Base-by-base conservation (phyloP, 805 yeast species). In the Starmerella sp. region DNA sequence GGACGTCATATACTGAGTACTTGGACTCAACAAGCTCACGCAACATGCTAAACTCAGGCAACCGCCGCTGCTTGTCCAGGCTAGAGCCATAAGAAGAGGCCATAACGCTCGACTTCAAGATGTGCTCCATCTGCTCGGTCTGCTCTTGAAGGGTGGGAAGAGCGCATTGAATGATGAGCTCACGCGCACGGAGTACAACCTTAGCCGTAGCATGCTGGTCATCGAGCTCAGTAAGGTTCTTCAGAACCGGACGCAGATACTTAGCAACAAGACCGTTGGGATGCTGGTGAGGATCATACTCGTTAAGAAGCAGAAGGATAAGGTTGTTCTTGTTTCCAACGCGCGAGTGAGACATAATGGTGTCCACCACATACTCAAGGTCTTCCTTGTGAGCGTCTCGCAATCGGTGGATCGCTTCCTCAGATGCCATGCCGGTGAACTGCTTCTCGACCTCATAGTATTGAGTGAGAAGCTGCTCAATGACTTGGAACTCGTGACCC, bases 91-190 rank as follows among this genome's bases (percentile, higher is more conserved):
- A 93, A 32, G 83, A 79, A 35, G 95, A 80, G 64, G 86, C 89
- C 63, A 90, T 86, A 49, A 93, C 97, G 38, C 96, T 83, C 9
- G 95, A 81, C 70, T 88, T 82, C 71, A 93, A 78, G 64, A 93
- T 93, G 70, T 91, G 97, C 74, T 95, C 97, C 67, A 93, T 79
- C 75, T 95, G 98, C 70, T 91, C 97, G 35, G 95, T 84, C 75
- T 97, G 83, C 73, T 93, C 99, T 71, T 86, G 82, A 60, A 89
- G 83, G 4, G 97, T 89, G 39, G 99, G 99, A 73, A 93, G 77
- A 34, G 97, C 88, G 69, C 97, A 93, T 76, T 90, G 96, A 65
- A 93, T 93, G 65, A 93, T 79, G 57, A 95, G 85, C 73, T 95
- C 99, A 69, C 97, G 82, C 1, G 97, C 97, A 71, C 87, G 89